phyloP scores from a whole-genome alignment of 176 grass and related monocot species.

The Bromus sterilis region DNA sequence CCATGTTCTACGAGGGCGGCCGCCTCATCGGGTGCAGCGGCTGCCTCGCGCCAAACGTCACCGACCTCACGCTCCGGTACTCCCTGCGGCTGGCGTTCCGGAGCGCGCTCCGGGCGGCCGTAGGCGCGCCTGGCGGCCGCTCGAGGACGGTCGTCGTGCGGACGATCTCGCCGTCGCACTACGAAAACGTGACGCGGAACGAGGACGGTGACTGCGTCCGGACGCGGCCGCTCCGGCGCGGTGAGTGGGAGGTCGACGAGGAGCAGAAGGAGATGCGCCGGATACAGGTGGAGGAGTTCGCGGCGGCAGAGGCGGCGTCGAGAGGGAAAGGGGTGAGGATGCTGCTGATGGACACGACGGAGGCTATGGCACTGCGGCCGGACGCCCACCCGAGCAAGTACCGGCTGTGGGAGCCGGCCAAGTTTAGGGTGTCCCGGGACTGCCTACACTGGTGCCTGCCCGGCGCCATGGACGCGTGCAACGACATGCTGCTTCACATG shows the following conservation, averaged over 20 bases:
- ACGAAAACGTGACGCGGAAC: constrained; percentile 54
- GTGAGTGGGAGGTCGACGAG: constrained; percentile 28
- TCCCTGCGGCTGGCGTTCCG: constrained; percentile 28
- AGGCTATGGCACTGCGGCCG: constrained; percentile 27
- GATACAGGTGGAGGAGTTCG: constrained; percentile 42
- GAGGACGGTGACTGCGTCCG: constrained; percentile 35
- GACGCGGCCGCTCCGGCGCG: constrained; percentile 16
- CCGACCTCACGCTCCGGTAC: constrained; percentile 38
- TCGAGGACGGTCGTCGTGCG: constrained; percentile 28
- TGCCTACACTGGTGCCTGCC: constrained; percentile 67
- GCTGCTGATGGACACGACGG: constrained; percentile 29
- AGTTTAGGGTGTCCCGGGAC: constrained; percentile 23
- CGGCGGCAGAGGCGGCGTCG: constrained; percentile 2
- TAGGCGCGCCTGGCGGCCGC: neutral
- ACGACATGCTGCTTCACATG: constrained; percentile 48
- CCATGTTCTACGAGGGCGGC: constrained; percentile 31
- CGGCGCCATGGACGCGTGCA: constrained; percentile 50
- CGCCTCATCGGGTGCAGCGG: constrained; percentile 40
- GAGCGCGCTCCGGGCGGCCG: constrained; percentile 14
- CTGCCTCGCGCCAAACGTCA: constrained; percentile 25
- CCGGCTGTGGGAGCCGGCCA: constrained; percentile 11
- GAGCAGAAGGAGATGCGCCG: constrained; percentile 38
- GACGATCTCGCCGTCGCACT: constrained; percentile 55
- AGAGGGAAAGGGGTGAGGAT: neutral
- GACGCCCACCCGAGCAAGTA: constrained; percentile 56